Percentiles rank a stretch among this genome's conserved stretches.
Conservation (phyloP, 2,329 filamentous ascomycete species). For the Raffaelea deltoideospora region DNA sequence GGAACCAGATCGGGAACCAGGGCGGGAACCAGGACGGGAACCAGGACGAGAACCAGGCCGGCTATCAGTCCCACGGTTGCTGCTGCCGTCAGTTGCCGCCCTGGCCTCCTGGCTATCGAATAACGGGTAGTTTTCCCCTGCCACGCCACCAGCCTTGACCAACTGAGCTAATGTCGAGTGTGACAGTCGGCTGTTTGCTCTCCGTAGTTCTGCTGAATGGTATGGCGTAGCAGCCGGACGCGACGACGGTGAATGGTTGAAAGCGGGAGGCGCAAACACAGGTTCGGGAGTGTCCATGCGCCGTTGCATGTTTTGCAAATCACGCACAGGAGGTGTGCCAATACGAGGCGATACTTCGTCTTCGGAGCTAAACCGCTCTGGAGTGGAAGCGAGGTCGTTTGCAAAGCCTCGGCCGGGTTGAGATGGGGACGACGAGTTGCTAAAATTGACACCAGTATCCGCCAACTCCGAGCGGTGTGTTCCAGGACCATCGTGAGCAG, state of each 20-base stretch:
- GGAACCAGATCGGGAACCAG: too few relatives aligned
- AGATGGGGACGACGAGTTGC: constrained; percentile 12
- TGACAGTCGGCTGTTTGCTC: constrained; percentile 73
- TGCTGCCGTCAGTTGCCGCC: not conserved
- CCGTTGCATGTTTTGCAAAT: constrained; percentile 37
- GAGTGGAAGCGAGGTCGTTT: constrained; percentile 29
- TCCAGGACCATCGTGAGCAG: too few relatives aligned
- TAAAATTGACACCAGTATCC: too few relatives aligned
- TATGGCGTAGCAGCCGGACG: constrained; percentile 55
- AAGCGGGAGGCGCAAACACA: constrained; percentile 63
- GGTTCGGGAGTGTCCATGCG: constrained; percentile 55
- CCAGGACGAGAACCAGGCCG: not conserved
- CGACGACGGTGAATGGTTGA: constrained; percentile 59
- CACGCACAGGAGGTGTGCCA: constrained; percentile 24
- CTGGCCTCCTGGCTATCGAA: not conserved
- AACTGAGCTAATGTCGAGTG: constrained; percentile 68
- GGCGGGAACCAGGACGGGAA: not conserved
- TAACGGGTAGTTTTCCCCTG: constrained; percentile 15
- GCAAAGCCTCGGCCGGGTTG: constrained; percentile 21
- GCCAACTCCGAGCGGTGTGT: too few relatives aligned
- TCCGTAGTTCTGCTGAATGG: constrained; percentile 61
- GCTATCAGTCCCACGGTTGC: not conserved
- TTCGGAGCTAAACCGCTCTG: constrained; percentile 41
- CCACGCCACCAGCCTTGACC: constrained; percentile 48
- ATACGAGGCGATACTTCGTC: constrained; percentile 27